Conservation (phyloP, 192 early-diverging fungal species). For the Paraglomus brasilianum region DNA sequence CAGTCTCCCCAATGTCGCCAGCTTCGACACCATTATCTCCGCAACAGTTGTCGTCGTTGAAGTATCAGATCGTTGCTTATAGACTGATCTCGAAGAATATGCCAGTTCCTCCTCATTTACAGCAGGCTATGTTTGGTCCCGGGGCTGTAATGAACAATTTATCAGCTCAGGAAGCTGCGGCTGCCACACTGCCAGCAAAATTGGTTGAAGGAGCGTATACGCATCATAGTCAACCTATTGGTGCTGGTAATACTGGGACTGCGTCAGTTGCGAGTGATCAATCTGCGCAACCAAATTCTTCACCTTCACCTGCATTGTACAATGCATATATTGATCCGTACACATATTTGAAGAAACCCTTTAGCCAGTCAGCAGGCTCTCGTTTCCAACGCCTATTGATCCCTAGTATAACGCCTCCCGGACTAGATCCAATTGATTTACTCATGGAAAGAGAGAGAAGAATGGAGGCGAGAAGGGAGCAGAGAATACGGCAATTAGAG, state of each 20-base stretch:
- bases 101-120: slow-evolving; percentile 70
- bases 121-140: slow-evolving; percentile 66
- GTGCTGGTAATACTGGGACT: background rate
- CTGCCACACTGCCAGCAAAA: slow-evolving; percentile 47
- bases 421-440: slow-evolving; percentile 77
- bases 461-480: slow-evolving; percentile 61
- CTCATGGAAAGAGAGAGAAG: slow-evolving; percentile 74
- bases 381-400: slow-evolving; percentile 72
- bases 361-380: slow-evolving; percentile 40
- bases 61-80: slow-evolving; percentile 83
- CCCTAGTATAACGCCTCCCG: slow-evolving; percentile 70
- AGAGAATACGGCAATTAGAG: slow-evolving; percentile 80
- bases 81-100: slow-evolving; percentile 78
- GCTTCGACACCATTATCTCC: slow-evolving; percentile 44
- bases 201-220: slow-evolving; percentile 57
- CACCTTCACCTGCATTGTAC: slow-evolving; percentile 43
- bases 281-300: slow-evolving; percentile 33
- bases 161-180: slow-evolving; percentile 44
- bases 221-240: slow-evolving; percentile 6
- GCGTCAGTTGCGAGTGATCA: background rate
- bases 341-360: slow-evolving; percentile 52
- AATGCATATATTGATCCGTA: slow-evolving; percentile 58
- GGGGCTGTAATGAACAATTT: slow-evolving; percentile 38
- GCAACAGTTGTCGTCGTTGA: slow-evolving; percentile 67
- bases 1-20: too few species aligned